Conservation (phyloP, 129 eudicot species). For the Saussurea involucrata region DNA sequence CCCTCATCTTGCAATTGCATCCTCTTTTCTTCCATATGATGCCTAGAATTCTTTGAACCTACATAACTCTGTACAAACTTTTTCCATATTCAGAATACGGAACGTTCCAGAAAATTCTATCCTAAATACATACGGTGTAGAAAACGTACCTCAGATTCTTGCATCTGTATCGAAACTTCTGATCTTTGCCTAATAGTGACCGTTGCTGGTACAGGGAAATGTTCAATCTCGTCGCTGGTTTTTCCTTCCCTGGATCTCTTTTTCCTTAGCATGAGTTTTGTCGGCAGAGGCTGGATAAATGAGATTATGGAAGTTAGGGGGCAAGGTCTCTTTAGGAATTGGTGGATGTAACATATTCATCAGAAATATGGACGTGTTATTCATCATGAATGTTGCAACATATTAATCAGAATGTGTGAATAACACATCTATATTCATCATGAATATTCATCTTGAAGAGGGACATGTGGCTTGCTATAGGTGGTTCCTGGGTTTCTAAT, state of each 20-base stretch:
- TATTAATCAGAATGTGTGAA: too few species aligned
- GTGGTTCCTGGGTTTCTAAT: too few species aligned
- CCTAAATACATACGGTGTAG: not conserved
- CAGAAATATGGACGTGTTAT: too few species aligned
- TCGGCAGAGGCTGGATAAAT: constrained; percentile 77
- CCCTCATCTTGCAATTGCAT: constrained; percentile 29
- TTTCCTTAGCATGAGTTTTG: constrained; percentile 75
- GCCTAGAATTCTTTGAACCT: constrained; percentile 36
- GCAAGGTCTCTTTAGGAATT: not conserved
- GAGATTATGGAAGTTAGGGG: not conserved
- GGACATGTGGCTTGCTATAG: not conserved
- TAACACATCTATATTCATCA: too few species aligned
- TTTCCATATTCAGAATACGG: not conserved
- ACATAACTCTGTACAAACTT: constrained; percentile 38
- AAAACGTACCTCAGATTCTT: constrained; percentile 53
- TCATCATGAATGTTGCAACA: too few species aligned
- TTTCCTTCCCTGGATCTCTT: constrained; percentile 88
- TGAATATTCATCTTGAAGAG: too few species aligned
- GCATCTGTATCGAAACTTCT: constrained; percentile 49
- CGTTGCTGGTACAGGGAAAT: constrained; percentile 70
- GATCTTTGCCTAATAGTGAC: constrained; percentile 75
- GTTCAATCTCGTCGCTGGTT: constrained; percentile 76
- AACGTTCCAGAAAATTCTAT: not conserved
- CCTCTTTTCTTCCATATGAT: constrained; percentile 24
- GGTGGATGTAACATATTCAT: too few species aligned